These are phyloP conservation scores for Blastomyces parvus DNA, from an alignment of 2,329 filamentous ascomycete species.

Conservation along the genomic window DNA sequence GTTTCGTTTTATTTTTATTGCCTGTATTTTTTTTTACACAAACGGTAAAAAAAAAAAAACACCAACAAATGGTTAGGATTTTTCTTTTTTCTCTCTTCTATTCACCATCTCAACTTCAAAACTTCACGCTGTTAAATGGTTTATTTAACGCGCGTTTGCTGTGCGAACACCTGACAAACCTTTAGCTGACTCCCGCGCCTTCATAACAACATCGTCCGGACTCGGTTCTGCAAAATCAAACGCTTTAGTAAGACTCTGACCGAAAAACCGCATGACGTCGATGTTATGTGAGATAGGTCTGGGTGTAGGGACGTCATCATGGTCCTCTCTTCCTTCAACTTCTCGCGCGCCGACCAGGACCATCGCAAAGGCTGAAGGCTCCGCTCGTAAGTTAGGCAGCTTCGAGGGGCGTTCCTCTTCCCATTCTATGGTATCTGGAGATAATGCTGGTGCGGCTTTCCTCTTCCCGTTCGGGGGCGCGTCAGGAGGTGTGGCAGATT, in stretches of 20 bases:
- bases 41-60: slow-evolving; percentile 21
- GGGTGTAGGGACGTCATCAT: slow-evolving; percentile 16
- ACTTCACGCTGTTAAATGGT: neutral
- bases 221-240: slow-evolving; percentile 71
- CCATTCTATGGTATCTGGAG: neutral
- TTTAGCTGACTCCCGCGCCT: slow-evolving; percentile 68
- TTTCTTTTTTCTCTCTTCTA: too few species aligned
- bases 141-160: slow-evolving; percentile 23
- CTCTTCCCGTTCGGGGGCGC: neutral
- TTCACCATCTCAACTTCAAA: neutral
- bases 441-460: slow-evolving; percentile 6
- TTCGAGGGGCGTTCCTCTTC: slow-evolving; percentile 2
- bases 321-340: slow-evolving; percentile 12
- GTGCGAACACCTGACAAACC: slow-evolving; percentile 47
- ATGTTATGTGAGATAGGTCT: slow-evolving; percentile 24
- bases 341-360: slow-evolving; percentile 30
- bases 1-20: slow-evolving; percentile 30
- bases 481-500: neutral
- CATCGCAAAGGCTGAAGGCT: slow-evolving; percentile 44
- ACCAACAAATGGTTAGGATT: neutral
- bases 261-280: slow-evolving; percentile 31
- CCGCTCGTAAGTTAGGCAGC: slow-evolving; percentile 31
- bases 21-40: slow-evolving; percentile 32
- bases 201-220: slow-evolving; percentile 79
- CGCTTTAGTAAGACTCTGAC: slow-evolving; percentile 34